Conservation (phyloP, 768 basidiomycete genomes). For the Lactifluus echinatus region DNA sequence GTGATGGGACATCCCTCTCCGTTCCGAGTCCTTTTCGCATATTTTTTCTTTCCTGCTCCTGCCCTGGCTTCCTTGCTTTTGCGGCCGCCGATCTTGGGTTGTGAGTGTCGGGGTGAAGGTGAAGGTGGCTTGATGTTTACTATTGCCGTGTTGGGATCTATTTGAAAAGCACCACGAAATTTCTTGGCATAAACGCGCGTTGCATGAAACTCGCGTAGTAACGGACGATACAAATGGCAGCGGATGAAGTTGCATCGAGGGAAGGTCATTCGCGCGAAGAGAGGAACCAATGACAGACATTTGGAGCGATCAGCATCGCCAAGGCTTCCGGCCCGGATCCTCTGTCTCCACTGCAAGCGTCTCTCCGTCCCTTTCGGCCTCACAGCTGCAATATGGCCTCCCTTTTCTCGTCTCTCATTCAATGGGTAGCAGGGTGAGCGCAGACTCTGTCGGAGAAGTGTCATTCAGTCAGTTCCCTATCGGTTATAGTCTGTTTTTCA, state of each 20-base stretch:
- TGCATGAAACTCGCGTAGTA: neutral
- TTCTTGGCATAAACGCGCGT: neutral
- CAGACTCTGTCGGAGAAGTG: neutral
- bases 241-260: constrained; percentile 2
- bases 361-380: too few species aligned
- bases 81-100: neutral
- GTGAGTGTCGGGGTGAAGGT: neutral
- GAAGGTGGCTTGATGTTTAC: neutral
- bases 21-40: neutral
- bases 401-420: constrained; percentile 36
- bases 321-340: neutral
- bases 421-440: constrained; percentile 48
- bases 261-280: neutral
- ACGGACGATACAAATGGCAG: too few species aligned
- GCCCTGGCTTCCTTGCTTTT: neutral
- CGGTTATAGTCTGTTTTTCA: constrained; percentile 63
- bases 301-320: neutral
- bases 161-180: neutral
- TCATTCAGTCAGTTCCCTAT: neutral
- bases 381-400: constrained; percentile 4
- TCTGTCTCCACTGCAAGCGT: too few species aligned
- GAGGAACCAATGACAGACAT: neutral
- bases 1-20: neutral
- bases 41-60: neutral
- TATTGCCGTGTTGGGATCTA: neutral